phyloP scores from a whole-genome alignment of 805 yeast genomes.

The Metschnikowia kunwiensis region DNA sequence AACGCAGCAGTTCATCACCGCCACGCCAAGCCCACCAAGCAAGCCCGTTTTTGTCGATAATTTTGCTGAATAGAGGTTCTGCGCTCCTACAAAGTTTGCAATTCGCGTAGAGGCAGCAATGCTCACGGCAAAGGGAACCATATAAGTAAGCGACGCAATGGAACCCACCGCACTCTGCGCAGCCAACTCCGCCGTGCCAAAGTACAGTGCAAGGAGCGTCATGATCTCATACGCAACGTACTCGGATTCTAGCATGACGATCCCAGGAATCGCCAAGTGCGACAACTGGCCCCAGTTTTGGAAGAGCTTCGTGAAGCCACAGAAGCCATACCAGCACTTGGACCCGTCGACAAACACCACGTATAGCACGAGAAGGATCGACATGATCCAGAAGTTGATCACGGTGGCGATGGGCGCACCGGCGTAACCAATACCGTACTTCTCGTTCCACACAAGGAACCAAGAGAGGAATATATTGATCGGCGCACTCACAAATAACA shows the following conservation, averaged over 20 bases:
- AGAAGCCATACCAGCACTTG: conserved; percentile 67
- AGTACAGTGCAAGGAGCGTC: conserved; percentile 45
- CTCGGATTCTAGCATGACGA: conserved; percentile 45
- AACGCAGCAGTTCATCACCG: conserved; percentile 40
- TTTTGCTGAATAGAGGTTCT: conserved; percentile 36
- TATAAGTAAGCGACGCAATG: conserved; percentile 43
- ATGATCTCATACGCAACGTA: conserved; percentile 46
- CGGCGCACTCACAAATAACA: conserved; percentile 41
- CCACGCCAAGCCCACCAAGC: conserved; percentile 27
- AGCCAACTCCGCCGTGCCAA: conserved; percentile 49
- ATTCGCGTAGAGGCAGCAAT: conserved; percentile 44
- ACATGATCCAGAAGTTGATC: conserved; percentile 43
- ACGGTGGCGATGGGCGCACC: conserved; percentile 46
- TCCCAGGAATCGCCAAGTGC: conserved; percentile 43
- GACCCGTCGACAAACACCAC: conserved; percentile 51
- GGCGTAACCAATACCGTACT: conserved; percentile 38
- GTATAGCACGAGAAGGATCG: conserved; percentile 33
- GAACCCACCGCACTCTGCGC: conserved; percentile 52
- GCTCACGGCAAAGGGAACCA: conserved; percentile 46
- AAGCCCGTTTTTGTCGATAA: conserved; percentile 34
- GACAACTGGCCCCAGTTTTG: conserved; percentile 35
- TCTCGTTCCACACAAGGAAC: conserved; percentile 42
- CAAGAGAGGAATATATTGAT: conserved; percentile 38
- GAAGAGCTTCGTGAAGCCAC: conserved; percentile 35
- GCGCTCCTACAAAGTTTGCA: conserved; percentile 45